A percentile compares a stretch with the other conserved stretches of the same genome.
Conservation (phyloP, 441 rosid species). For the Adansonia rubrostipa region DNA sequence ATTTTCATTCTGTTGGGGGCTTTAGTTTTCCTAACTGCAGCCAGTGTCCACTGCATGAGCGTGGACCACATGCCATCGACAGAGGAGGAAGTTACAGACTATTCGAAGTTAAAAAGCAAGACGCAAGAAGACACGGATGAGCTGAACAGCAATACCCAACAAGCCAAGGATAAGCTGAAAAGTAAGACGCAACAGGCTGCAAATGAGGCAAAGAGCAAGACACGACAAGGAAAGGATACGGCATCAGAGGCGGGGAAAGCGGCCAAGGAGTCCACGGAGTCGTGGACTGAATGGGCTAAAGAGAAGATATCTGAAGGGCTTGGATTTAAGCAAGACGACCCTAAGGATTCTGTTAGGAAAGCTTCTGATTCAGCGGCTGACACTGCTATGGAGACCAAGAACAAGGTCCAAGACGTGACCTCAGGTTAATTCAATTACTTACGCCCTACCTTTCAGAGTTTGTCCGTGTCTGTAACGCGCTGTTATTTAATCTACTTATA, state of each 20-base stretch:
- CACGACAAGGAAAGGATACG: conserved; percentile 11
- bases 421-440: conserved; percentile 36
- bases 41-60: conserved; percentile 20
- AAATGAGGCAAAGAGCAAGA: conserved; percentile 24
- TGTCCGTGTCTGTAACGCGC: not conserved
- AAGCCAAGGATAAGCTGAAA: conserved; percentile 20
- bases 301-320: conserved; percentile 49
- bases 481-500: not conserved
- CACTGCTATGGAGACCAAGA: conserved; percentile 33
- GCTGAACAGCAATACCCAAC: conserved; percentile 17
- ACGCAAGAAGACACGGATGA: conserved; percentile 7
- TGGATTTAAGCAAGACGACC: conserved; percentile 45
- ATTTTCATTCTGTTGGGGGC: conserved; percentile 19
- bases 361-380: conserved; percentile 29
- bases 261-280: conserved; percentile 38
- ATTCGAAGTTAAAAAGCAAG: conserved; percentile 17
- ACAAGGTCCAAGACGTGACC: conserved; percentile 34
- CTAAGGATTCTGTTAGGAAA: conserved; percentile 33
- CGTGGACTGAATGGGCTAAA: conserved; percentile 62
- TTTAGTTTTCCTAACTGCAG: not conserved
- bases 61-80: conserved; percentile 31
- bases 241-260: conserved; percentile 22
- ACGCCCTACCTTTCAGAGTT: not conserved
- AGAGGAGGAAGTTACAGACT: conserved; percentile 30
- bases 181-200: not conserved